Evolutionary conservation across 2,329 filamentous ascomycete genomes (phyloP).

Genomic region (Nannizziopsis barbatae): DNA sequence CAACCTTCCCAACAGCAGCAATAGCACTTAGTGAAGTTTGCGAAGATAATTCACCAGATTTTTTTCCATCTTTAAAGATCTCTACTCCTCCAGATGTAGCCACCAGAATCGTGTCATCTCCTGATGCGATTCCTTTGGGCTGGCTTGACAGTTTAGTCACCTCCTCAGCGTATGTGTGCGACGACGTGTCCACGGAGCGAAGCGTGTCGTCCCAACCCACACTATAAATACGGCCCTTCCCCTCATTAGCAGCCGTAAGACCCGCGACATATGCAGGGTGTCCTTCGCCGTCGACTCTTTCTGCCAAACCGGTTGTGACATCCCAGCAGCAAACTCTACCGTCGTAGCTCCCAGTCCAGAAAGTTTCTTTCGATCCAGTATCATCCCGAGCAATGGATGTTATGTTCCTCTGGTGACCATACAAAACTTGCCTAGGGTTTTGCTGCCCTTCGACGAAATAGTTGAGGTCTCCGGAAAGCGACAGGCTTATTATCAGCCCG

Average conservation of each 20-base stretch:
- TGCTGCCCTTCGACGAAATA: conserved; percentile 66
- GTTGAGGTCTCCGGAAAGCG: conserved; percentile 76
- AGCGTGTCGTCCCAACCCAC: conserved; percentile 92
- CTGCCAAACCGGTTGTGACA: conserved; percentile 54
- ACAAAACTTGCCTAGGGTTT: conserved; percentile 59
- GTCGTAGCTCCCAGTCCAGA: conserved; percentile 89
- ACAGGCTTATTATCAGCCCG: conserved; percentile 79
- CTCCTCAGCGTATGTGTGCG: conserved; percentile 62
- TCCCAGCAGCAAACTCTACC: conserved; percentile 82
- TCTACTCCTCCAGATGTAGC: conserved; percentile 50
- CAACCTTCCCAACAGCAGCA: conserved; percentile 53
- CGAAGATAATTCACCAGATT: conserved; percentile 50
- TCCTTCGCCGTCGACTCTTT: conserved; percentile 62
- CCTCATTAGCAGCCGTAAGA: conserved; percentile 49
- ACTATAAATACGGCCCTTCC: conserved; percentile 57
- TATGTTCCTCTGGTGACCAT: conserved; percentile 85
- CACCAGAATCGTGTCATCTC: conserved; percentile 45
- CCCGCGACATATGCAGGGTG: conserved; percentile 81
- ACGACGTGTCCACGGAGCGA: conserved; percentile 62
- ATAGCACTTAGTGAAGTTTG: conserved; percentile 59
- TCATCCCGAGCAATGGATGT: conserved; percentile 58
- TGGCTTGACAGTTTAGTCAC: conserved; percentile 61
- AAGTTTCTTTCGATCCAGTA: conserved; percentile 43
- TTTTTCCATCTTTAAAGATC: conserved; percentile 47
- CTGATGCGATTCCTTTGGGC: conserved; percentile 60